Conservation (phyloP, 1,139 yeast genomes). For the Torulaspora pretoriensis region DNA sequence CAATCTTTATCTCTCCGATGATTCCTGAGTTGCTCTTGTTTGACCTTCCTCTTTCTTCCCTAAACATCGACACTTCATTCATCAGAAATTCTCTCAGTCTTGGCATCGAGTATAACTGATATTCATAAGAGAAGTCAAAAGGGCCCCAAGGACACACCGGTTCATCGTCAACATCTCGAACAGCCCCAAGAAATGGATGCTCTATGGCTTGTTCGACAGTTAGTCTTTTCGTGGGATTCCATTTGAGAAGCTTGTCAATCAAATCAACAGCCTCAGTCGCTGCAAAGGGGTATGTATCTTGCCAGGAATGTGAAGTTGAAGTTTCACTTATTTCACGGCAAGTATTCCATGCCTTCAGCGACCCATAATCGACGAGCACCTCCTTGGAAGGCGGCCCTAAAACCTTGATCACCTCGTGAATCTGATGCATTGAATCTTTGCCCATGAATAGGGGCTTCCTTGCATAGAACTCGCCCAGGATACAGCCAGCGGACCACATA, state of each 20-base stretch:
- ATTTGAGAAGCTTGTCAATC: conserved; percentile 49
- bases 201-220: conserved; percentile 49
- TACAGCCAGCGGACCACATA: conserved; percentile 80
- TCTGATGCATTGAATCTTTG: conserved; percentile 59
- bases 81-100: conserved; percentile 28
- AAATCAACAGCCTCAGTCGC: conserved; percentile 46
- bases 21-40: conserved; percentile 4
- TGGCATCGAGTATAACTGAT: conserved; percentile 31
- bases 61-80: conserved; percentile 30
- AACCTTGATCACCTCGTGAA: conserved; percentile 56
- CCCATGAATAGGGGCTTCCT: conserved; percentile 72
- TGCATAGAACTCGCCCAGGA: conserved; percentile 70
- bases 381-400: conserved; percentile 57
- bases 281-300: conserved; percentile 56
- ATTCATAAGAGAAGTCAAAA: conserved; percentile 64
- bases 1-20: conserved; percentile 2
- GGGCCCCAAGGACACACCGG: conserved; percentile 40
- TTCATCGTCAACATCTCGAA: conserved; percentile 52
- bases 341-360: conserved; percentile 41
- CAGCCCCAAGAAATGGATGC: conserved; percentile 47
- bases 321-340: conserved; percentile 41
- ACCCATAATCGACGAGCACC: conserved; percentile 37
- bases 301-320: conserved; percentile 45
- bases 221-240: conserved; percentile 53
- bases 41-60: conserved; percentile 14